Evolutionary conservation across 257 asterid species (phyloP).

Genomic region (Solanum chmielewskii): DNA sequence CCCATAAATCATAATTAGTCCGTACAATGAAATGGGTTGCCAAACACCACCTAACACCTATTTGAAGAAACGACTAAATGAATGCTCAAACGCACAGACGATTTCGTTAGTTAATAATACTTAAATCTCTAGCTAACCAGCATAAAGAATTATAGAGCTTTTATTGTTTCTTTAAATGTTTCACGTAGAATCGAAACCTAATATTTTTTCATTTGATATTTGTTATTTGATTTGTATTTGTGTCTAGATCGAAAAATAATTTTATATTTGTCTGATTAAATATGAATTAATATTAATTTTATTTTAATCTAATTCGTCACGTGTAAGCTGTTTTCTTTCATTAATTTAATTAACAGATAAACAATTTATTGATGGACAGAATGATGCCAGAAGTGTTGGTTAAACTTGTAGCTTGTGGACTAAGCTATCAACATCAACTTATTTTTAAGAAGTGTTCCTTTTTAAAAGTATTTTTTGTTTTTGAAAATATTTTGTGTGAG

Average conservation of each 20-base stretch:
- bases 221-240: rapidly evolving
- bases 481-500: neutral
- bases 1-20: neutral
- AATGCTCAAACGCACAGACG: neutral
- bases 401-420: neutral
- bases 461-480: neutral
- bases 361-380: neutral
- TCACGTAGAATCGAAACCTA: neutral
- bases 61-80: neutral
- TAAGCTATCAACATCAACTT: neutral
- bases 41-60: neutral
- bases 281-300: neutral
- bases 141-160: neutral
- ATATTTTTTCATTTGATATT: no score
- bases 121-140: neutral
- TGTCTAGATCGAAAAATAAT: no score
- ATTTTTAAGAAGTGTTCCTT: neutral
- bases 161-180: neutral
- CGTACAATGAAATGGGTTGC: neutral
- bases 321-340: neutral
- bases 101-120: neutral
- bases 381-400: neutral
- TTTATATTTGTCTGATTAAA: neutral
- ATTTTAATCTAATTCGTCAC: neutral
- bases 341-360: neutral